Evolutionary conservation across 306 rosid genomes (phyloP), one percentile per base, ranked within the genome.

Genomic region (Delonix regia): DNA sequence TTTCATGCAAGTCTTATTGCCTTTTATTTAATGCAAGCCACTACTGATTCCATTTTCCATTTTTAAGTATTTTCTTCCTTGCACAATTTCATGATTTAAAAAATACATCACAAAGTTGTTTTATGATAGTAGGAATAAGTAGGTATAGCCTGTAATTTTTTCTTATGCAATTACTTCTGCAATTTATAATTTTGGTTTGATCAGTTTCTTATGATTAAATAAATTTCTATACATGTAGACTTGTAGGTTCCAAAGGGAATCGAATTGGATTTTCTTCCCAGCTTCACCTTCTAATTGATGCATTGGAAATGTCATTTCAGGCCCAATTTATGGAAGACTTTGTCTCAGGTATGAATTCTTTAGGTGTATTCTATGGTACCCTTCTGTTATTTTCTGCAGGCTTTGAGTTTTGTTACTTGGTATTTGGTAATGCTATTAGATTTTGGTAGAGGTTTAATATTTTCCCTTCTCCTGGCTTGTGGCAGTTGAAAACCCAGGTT

Each of bases 271-370:
- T 95, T 84, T 74, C 98, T 69, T 88, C 98, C 55, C 96, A 93
- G 86, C 82, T 95, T 85, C 71, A 52, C 77, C 88, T 85, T 86
- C 82, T 93, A 70, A 81, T 88, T 80, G 98, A 90, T 75, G 89
- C 97, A 68, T 85, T 91, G 86, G 83, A 88, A 81, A 87, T 83
- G 90, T 93, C 99, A 73, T 95, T 95, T 53, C 85, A 87, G 82
- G 99, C 96, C 78, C 93, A 87, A 38, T 95, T 95, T 86, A 76
- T 95, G 80, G 98, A 95, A 88, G 98, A 95, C 89, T 95, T 95
- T 84, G 91, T 91, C 75, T 95, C 99, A 91, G 97, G 99, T 93
- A 82, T 7, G 83, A 79, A 82, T 77, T 80, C 47, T 78, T 73
- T 61, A 7, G 36, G 81, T 61, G 52, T 69, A 76, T 48, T 49